Evolutionary conservation across 768 basidiomycete genomes (phyloP), one percentile per base, ranked within the genome.

Genomic region (Boletus reticulatus): DNA sequence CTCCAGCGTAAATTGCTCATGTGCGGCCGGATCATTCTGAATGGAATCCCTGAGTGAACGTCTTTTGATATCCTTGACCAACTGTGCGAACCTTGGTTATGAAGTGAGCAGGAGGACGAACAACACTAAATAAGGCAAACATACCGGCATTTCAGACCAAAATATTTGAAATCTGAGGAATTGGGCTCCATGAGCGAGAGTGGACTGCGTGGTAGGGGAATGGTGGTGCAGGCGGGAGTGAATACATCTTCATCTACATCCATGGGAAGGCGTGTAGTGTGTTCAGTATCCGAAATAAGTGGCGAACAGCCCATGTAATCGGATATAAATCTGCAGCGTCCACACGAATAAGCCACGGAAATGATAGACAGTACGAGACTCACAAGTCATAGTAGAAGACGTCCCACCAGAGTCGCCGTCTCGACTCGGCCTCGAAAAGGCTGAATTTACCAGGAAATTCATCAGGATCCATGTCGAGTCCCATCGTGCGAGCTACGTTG

Each of bases 331-430:
- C 89, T 92, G 62, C 32, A 50, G 34, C 37, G 34, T 50, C 50
- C 48, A 52, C 53, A 51, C 53, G 47, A 60, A 58, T 66, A 16
- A 64, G 55, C 10, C 31, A 44, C 11, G 37, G 27, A 43, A 55
- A 47, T 17, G 36, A 51, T 20, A 9, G 0, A 45, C 14, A 36
- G 24, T 17, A 52, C 44, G 55, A 41, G n/a, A 80, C 87, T 62
- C 67, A 91, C 90, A 86, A 65, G 68, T 92, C 91, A 67, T 84
- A 90, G 69, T 81, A 89, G 65, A 84, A 79, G 12, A 90, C 76
- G 50, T 89, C 86, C 90, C 90, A 92, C 88, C 90, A 90, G 7
- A 89, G 68, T 58, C 84, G 71, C 54, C 82, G 69, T 52, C 84
- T 71, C 47, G 76, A 71, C 68, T 82, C 80, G 12, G 78, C 78